Evolutionary conservation across 2,329 filamentous ascomycete species (phyloP), one percentile per base, ranked within the genome.

Genomic region (Cladosporium halotolerans): DNA sequence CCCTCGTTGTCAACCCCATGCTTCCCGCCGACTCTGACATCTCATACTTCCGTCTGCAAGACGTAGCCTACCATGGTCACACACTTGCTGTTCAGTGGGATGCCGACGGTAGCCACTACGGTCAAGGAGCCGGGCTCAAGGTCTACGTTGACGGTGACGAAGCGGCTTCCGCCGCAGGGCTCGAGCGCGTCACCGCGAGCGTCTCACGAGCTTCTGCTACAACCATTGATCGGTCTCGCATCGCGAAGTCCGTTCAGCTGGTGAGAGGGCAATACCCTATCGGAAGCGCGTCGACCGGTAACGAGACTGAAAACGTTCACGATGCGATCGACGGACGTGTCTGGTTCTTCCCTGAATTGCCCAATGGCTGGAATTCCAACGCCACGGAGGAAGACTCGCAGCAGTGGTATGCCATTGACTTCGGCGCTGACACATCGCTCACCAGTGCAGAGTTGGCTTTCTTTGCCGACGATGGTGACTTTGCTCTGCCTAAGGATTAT

Each of bases 21-120:
- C 65, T 68, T 0, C 58, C 62, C 8, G 64, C 67, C n/a, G 55
- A 55, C 18, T 58, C 62, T 0, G 59, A 62, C 11, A 64, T 74
- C 2, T 57, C 62, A 0, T 74, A 70, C 59, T 75, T 75, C 65
- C 69, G 72, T 6, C 66, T 69, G 1, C 71, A 75, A 52, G 62
- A 67, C 16, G 64, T 74, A 11, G 54, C 68, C 3, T 75, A 75
- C 57, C 72, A 75, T 55, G 73, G 73, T 3, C 68, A 70, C 50
- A 65, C 68, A 10, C 58, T 75, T 18, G 66, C 68, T 13, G 66
- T 75, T 0, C 69, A 74, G 56, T 75, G 72, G 72, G 72, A 75
- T 23, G 62, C 60, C 1, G 59, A 59, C 46, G 70, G 70, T 2
- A 64, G 61, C 1, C 64, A 59, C 32, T 72, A 70, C 43, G 62